Conservation (phyloP, 495 filamentous ascomycete species). For the Aspergillus panamensis region DNA sequence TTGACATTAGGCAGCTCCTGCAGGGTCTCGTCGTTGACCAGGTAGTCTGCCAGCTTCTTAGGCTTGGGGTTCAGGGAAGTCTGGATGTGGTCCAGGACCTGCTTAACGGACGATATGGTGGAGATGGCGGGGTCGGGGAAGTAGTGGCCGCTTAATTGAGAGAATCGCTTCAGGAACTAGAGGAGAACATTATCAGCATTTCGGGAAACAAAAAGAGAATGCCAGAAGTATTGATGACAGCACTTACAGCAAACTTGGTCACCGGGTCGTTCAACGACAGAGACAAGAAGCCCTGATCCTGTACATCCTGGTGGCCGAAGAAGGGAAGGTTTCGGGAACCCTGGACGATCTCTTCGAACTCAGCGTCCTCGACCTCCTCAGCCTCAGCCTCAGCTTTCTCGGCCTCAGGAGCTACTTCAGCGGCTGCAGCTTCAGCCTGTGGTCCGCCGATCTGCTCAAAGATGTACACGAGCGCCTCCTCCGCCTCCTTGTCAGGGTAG, state of each 20-base stretch:
- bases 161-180: slow-evolving; percentile 72
- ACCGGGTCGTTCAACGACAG: slow-evolving; percentile 54
- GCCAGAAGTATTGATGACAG: not conserved
- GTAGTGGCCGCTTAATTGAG: slow-evolving; percentile 70
- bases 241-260: slow-evolving; percentile 72
- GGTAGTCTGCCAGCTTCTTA: slow-evolving; percentile 45
- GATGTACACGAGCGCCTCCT: slow-evolving; percentile 35
- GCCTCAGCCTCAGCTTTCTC: slow-evolving; percentile 6
- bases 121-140: slow-evolving; percentile 65
- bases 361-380: not conserved
- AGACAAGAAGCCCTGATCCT: slow-evolving; percentile 24
- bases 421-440: slow-evolving; percentile 12
- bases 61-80: slow-evolving; percentile 54
- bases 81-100: slow-evolving; percentile 51
- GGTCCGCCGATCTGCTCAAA: slow-evolving; percentile 39
- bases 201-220: not conserved
- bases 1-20: slow-evolving; percentile 64
- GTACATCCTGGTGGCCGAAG: slow-evolving; percentile 20
- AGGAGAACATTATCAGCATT: slow-evolving; percentile 17
- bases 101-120: slow-evolving; percentile 48
- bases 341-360: slow-evolving; percentile 17
- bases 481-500: slow-evolving; percentile 29
- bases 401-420: not conserved
- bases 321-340: slow-evolving; percentile 7
- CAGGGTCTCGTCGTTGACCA: slow-evolving; percentile 39